Conservation (phyloP, 192 early-diverging fungal genomes). For the Mortierella alpina region DNA sequence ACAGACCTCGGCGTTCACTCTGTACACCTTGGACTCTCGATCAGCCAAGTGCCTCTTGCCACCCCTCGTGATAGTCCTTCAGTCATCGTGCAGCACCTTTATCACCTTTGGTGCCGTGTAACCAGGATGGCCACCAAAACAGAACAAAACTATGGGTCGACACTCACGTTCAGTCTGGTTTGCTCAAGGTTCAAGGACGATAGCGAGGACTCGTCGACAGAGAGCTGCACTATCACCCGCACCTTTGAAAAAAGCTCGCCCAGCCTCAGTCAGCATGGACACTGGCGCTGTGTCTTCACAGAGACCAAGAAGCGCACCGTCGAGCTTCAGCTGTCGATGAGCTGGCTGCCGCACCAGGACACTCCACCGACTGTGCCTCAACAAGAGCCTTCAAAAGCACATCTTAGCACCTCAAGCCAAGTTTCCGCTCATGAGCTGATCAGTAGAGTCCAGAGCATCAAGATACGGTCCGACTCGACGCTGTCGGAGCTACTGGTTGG, state of each 20-base stretch:
- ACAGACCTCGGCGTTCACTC: too few species aligned
- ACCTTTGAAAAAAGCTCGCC: slow-evolving; percentile 5
- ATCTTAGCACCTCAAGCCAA: not conserved
- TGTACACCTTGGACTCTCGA: not conserved
- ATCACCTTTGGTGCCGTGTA: not conserved
- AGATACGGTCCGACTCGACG: slow-evolving; percentile 35
- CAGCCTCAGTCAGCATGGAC: slow-evolving; percentile 16
- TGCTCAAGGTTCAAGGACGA: slow-evolving; percentile 5
- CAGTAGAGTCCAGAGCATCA: slow-evolving; percentile 24
- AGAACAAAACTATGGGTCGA: slow-evolving; percentile 21
- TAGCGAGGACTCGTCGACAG: not conserved
- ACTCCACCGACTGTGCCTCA: not conserved
- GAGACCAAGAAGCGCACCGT: slow-evolving; percentile 19
- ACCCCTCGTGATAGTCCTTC: not conserved
- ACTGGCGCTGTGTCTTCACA: slow-evolving; percentile 33
- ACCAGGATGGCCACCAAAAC: not conserved
- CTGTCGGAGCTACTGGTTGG: slow-evolving; percentile 23
- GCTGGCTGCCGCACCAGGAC: not conserved
- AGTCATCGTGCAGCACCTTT: too few species aligned
- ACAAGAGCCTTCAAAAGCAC: not conserved
- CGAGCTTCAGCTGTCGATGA: slow-evolving; percentile 19
- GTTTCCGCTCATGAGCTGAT: slow-evolving; percentile 7
- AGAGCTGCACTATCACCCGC: not conserved
- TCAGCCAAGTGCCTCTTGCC: not conserved
- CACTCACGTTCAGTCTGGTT: slow-evolving; percentile 23